Percentiles rank a stretch among this genome's conserved stretches.
These are phyloP conservation scores for Fusarium continuum DNA, from an alignment of 2,329 filamentous ascomycete genomes.

Conservation along the genomic window DNA sequence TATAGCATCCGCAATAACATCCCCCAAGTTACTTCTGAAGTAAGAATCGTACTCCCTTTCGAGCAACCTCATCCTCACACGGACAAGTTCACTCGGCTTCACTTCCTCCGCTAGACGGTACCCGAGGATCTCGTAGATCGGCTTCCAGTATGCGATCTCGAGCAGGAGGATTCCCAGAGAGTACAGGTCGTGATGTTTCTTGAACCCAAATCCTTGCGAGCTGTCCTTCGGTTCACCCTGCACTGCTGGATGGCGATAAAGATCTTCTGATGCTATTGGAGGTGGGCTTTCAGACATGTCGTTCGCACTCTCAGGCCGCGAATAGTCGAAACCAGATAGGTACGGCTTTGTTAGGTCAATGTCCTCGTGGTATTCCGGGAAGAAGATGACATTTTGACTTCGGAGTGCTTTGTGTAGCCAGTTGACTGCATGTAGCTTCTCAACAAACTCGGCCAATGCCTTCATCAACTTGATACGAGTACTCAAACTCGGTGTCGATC, in stretches of 20 bases:
- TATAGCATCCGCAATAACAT: neutral
- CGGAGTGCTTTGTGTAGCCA: conserved; percentile 3
- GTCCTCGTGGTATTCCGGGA: neutral
- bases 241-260: conserved; percentile 1
- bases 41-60: neutral
- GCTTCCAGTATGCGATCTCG: conserved; percentile 3
- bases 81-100: neutral
- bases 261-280: neutral
- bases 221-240: neutral
- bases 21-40: neutral
- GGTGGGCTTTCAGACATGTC: neutral
- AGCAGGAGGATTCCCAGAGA: neutral
- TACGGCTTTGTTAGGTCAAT: neutral
- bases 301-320: neutral
- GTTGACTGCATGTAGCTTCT: neutral
- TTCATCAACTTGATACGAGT: neutral
- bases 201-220: neutral
- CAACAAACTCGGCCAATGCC: neutral
- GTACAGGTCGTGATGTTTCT: conserved; percentile 7
- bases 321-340: conserved; percentile 2
- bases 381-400: neutral
- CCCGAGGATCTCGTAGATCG: neutral
- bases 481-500: neutral
- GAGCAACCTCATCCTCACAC: neutral
- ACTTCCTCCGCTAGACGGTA: neutral